Evolutionary conservation across 495 filamentous ascomycete species (phyloP).

Genomic region (Penicillium fimorum): DNA sequence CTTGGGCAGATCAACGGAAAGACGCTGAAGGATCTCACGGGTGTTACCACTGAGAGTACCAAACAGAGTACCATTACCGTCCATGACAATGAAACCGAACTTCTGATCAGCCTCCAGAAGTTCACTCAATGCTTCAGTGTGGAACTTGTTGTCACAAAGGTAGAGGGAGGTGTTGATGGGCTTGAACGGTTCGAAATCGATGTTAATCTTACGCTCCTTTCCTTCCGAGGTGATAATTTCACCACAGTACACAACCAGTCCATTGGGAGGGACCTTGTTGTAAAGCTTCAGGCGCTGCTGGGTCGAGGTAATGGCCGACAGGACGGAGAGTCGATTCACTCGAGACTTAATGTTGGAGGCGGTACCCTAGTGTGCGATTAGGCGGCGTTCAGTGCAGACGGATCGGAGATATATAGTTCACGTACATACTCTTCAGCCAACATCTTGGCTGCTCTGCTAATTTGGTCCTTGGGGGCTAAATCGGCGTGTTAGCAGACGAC

Average conservation of each 20-base stretch:
- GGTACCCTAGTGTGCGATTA: constrained; percentile 63
- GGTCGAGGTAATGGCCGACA: constrained; percentile 97
- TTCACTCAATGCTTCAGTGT: constrained; percentile 94
- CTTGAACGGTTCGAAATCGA: constrained; percentile 99
- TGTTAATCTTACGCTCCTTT: constrained; percentile 99
- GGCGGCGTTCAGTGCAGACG: background rate
- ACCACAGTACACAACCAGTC: constrained; percentile 97
- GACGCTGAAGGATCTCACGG: constrained; percentile 94
- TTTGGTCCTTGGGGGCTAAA: constrained; percentile 92
- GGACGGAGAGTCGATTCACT: constrained; percentile 94
- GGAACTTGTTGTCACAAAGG: constrained; percentile 99
- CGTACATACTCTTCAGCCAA: constrained; percentile 99
- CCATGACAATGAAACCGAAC: constrained; percentile 99
- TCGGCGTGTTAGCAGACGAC: constrained; percentile 18
- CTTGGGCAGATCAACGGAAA: constrained; percentile 95
- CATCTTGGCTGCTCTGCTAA: constrained; percentile 97
- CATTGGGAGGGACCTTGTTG: constrained; percentile 96
- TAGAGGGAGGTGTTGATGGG: constrained; percentile 99
- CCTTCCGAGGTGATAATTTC: constrained; percentile 99
- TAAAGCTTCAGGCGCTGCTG: constrained; percentile 98
- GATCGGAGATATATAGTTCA: constrained; percentile 13
- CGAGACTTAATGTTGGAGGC: constrained; percentile 99
- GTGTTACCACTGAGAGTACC: constrained; percentile 97
- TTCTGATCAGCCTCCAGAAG: constrained; percentile 97
- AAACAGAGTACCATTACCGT: constrained; percentile 96